Conservation (phyloP, 2,329 filamentous ascomycete genomes). For the Sporothrix schenckii region DNA sequence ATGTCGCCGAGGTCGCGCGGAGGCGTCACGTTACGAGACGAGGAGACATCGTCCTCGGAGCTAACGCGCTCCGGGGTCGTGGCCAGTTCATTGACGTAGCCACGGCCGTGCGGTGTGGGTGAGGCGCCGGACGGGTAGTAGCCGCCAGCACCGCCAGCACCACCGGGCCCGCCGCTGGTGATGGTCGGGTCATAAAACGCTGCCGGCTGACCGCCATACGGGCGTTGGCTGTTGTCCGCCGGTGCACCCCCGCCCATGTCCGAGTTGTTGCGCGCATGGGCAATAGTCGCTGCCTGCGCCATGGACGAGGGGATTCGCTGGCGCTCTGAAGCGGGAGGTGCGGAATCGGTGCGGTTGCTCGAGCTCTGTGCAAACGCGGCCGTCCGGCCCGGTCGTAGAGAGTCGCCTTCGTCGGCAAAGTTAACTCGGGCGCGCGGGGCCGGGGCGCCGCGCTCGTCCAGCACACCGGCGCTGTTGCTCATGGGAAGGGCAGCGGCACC, state of each 20-base stretch:
- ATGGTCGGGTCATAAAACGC: not conserved
- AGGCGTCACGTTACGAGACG: slow-evolving; percentile 43
- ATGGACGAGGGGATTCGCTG: slow-evolving; percentile 45
- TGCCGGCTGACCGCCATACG: slow-evolving; percentile 30
- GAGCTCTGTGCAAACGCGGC: slow-evolving; percentile 50
- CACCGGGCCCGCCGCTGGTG: slow-evolving; percentile 10
- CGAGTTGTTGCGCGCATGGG: slow-evolving; percentile 54
- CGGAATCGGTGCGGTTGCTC: slow-evolving; percentile 53
- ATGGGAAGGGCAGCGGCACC: slow-evolving; percentile 35
- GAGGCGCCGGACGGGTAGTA: slow-evolving; percentile 22
- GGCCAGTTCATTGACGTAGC: slow-evolving; percentile 50
- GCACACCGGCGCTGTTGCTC: slow-evolving; percentile 35
- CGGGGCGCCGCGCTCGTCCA: slow-evolving; percentile 29
- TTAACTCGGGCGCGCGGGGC: slow-evolving; percentile 50
- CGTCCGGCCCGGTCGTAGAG: slow-evolving; percentile 58
- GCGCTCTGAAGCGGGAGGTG: slow-evolving; percentile 50
- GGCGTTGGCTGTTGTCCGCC: not conserved
- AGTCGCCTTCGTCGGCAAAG: slow-evolving; percentile 59
- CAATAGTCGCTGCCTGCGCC: slow-evolving; percentile 38
- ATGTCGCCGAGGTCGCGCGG: slow-evolving; percentile 58
- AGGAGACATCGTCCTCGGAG: slow-evolving; percentile 57
- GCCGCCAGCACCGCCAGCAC: not conserved
- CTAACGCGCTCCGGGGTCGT: slow-evolving; percentile 57
- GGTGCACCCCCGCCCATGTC: slow-evolving; percentile 49
- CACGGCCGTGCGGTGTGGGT: slow-evolving; percentile 44